phyloP scores from a whole-genome alignment of 2,329 filamentous ascomycete genomes.

The Tolypocladium album region DNA sequence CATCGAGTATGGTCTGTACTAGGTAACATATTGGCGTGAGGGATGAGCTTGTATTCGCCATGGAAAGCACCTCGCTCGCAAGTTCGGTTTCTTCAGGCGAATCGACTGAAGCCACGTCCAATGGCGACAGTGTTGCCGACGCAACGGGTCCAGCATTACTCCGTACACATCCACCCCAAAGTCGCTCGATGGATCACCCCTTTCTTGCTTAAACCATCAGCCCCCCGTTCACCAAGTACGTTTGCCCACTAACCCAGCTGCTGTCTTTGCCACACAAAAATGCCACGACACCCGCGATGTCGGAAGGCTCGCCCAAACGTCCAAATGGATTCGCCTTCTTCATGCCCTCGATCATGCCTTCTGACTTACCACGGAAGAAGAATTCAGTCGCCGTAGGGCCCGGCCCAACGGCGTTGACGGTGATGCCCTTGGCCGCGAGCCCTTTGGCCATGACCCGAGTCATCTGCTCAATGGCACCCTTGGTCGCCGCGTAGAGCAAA shows the following conservation, averaged over 20 bases:
- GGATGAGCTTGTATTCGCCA: too few relatives aligned
- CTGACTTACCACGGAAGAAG: conserved; percentile 39
- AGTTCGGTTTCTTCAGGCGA: too few relatives aligned
- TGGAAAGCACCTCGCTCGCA: too few relatives aligned
- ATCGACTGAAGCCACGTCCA: too few relatives aligned
- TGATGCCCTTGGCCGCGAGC: conserved; percentile 38
- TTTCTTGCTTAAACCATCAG: not conserved
- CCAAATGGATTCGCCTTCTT: conserved; percentile 11
- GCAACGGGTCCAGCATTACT: too few relatives aligned
- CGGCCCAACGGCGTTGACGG: conserved; percentile 29
- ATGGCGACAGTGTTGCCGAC: too few relatives aligned
- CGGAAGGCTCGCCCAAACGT: conserved; percentile 9
- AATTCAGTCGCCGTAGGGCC: conserved; percentile 43
- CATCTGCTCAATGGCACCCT: conserved; percentile 51
- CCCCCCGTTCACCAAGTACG: conserved; percentile 10
- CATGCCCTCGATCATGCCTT: conserved; percentile 31
- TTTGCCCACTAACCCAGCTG: conserved; percentile 9
- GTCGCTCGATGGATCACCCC: too few relatives aligned
- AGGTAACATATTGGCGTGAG: too few relatives aligned
- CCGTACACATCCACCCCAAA: too few relatives aligned
- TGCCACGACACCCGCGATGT: conserved; percentile 9
- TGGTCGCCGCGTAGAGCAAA: conserved; percentile 42
- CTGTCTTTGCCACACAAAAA: conserved; percentile 10
- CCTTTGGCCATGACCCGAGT: conserved; percentile 44
- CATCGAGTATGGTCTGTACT: too few relatives aligned